Evolutionary conservation across 2,329 filamentous ascomycete genomes (phyloP).

Genomic region (Penicillium carneum): DNA sequence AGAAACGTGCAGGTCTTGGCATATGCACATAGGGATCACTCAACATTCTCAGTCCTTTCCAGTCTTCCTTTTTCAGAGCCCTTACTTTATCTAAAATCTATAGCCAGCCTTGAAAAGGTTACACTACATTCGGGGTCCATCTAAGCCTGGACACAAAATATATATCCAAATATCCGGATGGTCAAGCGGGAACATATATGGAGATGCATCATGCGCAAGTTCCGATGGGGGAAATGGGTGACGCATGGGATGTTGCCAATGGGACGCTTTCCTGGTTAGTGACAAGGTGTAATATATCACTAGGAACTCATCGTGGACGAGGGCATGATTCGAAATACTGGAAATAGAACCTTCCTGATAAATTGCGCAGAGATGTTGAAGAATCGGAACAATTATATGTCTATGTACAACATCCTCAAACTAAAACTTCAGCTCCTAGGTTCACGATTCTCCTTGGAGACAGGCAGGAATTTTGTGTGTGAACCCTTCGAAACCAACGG

Average conservation of each 20-base stretch:
- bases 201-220: slow-evolving; percentile 34
- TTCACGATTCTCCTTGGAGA: slow-evolving; percentile 18
- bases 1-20: not conserved
- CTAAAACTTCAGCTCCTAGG: not conserved
- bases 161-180: slow-evolving; percentile 55
- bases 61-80: not conserved
- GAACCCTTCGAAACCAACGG: slow-evolving; percentile 19
- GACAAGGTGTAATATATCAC: slow-evolving; percentile 46
- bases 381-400: not conserved
- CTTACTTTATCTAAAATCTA: not conserved
- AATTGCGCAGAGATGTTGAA: not conserved
- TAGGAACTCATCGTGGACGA: slow-evolving; percentile 46
- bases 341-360: no score
- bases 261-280: slow-evolving; percentile 40
- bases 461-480: slow-evolving; percentile 21
- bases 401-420: not conserved
- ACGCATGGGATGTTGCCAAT: slow-evolving; percentile 46
- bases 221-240: slow-evolving; percentile 45
- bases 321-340: not conserved
- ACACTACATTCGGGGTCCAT: slow-evolving; percentile 60
- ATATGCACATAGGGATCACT: not conserved
- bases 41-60: not conserved
- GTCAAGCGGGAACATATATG: slow-evolving; percentile 54
- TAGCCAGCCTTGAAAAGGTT: not conserved
- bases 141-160: slow-evolving; percentile 61